phyloP scores from a whole-genome alignment of 176 grass and related monocot genomes.

The Juncus effusus region DNA sequence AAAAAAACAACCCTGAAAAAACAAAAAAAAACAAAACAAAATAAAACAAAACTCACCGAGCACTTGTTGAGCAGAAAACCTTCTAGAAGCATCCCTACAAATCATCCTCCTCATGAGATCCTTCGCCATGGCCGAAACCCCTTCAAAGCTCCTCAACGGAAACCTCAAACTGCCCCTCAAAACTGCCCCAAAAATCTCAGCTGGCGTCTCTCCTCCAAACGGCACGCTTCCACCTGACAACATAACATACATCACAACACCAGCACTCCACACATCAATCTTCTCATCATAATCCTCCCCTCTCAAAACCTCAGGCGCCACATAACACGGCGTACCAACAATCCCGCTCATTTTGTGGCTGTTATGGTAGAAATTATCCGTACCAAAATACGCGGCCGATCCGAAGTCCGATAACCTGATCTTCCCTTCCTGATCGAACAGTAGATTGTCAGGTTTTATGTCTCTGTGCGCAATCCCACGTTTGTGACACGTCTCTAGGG shows the following conservation, averaged over 20 bases:
- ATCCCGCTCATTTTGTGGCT: slow-evolving; percentile 37
- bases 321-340: slow-evolving; percentile 83
- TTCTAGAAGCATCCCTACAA: slow-evolving; percentile 69
- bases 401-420: slow-evolving; percentile 73
- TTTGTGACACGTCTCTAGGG: slow-evolving; percentile 62
- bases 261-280: slow-evolving; percentile 87
- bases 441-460: slow-evolving; percentile 90
- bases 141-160: slow-evolving; percentile 52
- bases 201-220: slow-evolving; percentile 59
- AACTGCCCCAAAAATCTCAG: slow-evolving; percentile 62
- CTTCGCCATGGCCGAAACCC: slow-evolving; percentile 64
- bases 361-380: not conserved
- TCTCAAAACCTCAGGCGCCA: slow-evolving; percentile 78
- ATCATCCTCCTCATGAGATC: slow-evolving; percentile 80
- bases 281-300: slow-evolving; percentile 71
- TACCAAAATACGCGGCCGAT: slow-evolving; percentile 51
- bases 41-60: slow-evolving; percentile 35
- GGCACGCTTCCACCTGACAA: slow-evolving; percentile 67
- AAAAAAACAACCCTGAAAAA: not conserved
- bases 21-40: not conserved
- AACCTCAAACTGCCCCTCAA: slow-evolving; percentile 55
- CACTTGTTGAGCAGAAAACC: slow-evolving; percentile 80
- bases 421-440: slow-evolving; percentile 41
- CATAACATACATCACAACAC: slow-evolving; percentile 65
- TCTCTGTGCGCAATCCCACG: slow-evolving; percentile 72